A percentile compares a stretch with the other conserved stretches of the same genome.
Conservation (phyloP, 805 yeast species). For the Suhomyces xylopsoci region DNA sequence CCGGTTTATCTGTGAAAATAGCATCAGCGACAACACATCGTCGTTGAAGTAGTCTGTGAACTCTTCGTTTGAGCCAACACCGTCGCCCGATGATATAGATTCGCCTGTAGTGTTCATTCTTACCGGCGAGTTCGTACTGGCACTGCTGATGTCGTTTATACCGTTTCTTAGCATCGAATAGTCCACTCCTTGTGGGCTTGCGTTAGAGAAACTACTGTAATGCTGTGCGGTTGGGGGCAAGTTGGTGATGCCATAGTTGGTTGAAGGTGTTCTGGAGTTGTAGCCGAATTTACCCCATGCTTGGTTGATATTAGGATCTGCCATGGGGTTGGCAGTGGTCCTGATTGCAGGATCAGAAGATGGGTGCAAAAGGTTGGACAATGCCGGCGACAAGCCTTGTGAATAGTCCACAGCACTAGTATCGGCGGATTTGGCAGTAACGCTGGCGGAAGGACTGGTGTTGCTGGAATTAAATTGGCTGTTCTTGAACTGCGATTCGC, state of each 20-base stretch:
- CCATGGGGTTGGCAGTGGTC: neutral
- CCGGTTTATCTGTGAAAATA: slow-evolving; percentile 24
- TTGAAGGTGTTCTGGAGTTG: neutral
- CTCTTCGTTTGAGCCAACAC: neutral
- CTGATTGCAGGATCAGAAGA: neutral
- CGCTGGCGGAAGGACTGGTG: neutral
- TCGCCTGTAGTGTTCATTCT: neutral
- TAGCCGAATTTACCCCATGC: neutral
- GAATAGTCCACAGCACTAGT: neutral
- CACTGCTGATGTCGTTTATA: neutral
- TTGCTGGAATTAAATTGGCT: neutral
- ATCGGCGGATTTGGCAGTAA: neutral
- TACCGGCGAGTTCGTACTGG: neutral
- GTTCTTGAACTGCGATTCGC: neutral
- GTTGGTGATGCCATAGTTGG: neutral
- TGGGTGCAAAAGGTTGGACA: slow-evolving; percentile 20
- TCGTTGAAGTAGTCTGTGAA: slow-evolving; percentile 17
- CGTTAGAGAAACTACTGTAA: neutral
- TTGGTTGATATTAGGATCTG: neutral
- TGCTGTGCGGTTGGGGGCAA: neutral
- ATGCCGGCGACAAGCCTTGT: slow-evolving; percentile 11
- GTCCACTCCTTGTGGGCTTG: neutral
- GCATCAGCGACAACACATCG: slow-evolving; percentile 19
- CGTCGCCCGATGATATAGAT: neutral
- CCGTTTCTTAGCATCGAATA: neutral